A percentile compares a stretch with the other conserved stretches of the same genome.
These are phyloP conservation scores for Themeda triandra DNA, from an alignment of 176 grass and related monocot species.

Conservation along the genomic window DNA sequence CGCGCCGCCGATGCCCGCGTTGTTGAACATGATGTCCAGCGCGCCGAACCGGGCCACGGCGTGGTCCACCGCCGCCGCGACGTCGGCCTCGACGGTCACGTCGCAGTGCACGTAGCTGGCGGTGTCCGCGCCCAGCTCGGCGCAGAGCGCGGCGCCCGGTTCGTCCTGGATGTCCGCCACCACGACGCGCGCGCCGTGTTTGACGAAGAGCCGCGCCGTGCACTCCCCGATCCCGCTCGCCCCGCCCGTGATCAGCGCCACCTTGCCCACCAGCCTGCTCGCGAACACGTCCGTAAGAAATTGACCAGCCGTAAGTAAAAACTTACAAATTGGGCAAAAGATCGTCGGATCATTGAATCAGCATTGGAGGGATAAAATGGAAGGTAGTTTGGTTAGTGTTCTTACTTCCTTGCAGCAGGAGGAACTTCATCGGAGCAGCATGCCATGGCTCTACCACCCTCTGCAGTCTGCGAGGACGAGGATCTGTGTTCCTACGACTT, in stretches of 20 bases:
- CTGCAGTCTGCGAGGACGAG: neutral
- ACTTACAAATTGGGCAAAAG: neutral
- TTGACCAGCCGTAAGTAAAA: too few relatives aligned
- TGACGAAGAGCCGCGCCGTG: constrained; percentile 49
- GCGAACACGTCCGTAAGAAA: neutral
- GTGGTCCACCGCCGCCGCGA: constrained; percentile 38
- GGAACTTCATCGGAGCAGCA: constrained; percentile 18
- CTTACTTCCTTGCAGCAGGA: constrained; percentile 32
- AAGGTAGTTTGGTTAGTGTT: neutral
- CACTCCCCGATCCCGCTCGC: constrained; percentile 54
- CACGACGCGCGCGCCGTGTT: constrained; percentile 43
- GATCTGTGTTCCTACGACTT: neutral
- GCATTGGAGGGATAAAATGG: neutral
- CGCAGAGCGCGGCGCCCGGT: constrained; percentile 8
- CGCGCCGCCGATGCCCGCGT: constrained; percentile 52
- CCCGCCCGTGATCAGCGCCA: constrained; percentile 58
- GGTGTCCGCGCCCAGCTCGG: constrained; percentile 4
- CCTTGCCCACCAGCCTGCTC: constrained; percentile 50
- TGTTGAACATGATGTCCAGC: constrained; percentile 67
- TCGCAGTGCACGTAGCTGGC: constrained; percentile 49
- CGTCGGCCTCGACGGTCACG: constrained; percentile 39
- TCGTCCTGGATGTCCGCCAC: constrained; percentile 56
- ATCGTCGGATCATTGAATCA: neutral
- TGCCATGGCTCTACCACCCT: constrained; percentile 11
- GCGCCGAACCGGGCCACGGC: constrained; percentile 38